Evolutionary conservation across 768 basidiomycete genomes (phyloP), one percentile per base, ranked within the genome.

Genomic region (Tephrocybe sp.): DNA sequence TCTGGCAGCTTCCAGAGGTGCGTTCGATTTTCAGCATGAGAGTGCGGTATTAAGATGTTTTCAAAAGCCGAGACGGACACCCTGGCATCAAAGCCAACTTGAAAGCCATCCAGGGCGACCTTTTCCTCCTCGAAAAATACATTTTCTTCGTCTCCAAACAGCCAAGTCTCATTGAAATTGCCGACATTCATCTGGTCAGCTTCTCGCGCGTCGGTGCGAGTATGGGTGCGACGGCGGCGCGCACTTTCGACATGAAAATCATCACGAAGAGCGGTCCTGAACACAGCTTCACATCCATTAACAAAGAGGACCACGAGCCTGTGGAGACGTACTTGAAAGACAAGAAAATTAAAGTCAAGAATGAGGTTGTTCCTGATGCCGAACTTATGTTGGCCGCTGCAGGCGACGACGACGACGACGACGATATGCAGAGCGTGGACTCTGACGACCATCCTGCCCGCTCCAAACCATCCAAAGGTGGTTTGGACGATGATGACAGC

Each of bases 91-190:
- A 98, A 72, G 93, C 92, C 60, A 97, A 98, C 67, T 78, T 98
- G 59, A 98, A 98, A 71, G 97, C 97, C 39, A 80, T 89, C 3
- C 93, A 96, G 68, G 97, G 97, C 53, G 94, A 98, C 66, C 83
- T 99, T 30, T 98, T 97, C 80, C 82, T 98, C 77, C 85, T 99
- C 56, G 97, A 98, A 62, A 98, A 98, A 80, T 92, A 89, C 67
- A 79, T 99, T 42, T 92, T 99, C 71, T 98, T 98, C 72, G 92
- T 98, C 54, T 94, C 96, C 49, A 98, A 98, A 69, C 87, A 90
- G 58, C 96, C 97, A 1, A 83, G 84, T 31, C 85, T 97, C 62
- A 80, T 98, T 60, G 92, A 96, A 59, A 84, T 95, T 56, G 80
- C 82, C 47, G 92, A 97, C 59, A 89, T 98, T 55, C 85, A 91